Conservation (phyloP, 1,139 yeast species). For the Kodamaea plutei region DNA sequence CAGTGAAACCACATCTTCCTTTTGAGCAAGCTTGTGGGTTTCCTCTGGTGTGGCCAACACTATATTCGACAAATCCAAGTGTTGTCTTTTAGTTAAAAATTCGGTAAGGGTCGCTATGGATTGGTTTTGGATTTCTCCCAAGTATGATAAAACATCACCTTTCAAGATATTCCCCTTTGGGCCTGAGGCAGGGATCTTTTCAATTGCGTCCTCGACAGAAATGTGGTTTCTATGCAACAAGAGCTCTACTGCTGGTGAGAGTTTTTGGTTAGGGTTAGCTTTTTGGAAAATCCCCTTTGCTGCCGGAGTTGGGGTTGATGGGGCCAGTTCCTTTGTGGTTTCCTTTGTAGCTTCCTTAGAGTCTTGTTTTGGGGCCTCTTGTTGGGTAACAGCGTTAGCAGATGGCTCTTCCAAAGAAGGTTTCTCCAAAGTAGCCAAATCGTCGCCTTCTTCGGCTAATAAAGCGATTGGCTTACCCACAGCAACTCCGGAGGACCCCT, state of each 20-base stretch:
- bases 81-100: conserved; percentile 54
- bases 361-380: conserved; percentile 10
- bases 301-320: conserved; percentile 13
- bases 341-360: conserved; percentile 11
- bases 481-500: conserved; percentile 73
- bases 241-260: conserved; percentile 78
- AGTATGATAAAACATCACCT: conserved; percentile 84
- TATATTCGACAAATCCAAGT: conserved; percentile 74
- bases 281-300: conserved; percentile 22
- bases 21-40: conserved; percentile 14
- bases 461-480: conserved; percentile 92
- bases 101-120: conserved; percentile 51
- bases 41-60: conserved; percentile 42
- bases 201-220: conserved; percentile 63
- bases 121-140: conserved; percentile 65
- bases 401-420: conserved; percentile 46
- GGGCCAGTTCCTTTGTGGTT: conserved; percentile 6
- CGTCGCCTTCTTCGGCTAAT: conserved; percentile 86
- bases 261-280: conserved; percentile 61
- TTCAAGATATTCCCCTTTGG: conserved; percentile 82
- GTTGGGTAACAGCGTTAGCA: conserved; percentile 11
- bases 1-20: conserved; percentile 14
- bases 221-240: conserved; percentile 61
- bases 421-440: conserved; percentile 55
- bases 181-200: conserved; percentile 78